Evolutionary conservation across 306 rosid genomes (phyloP), one percentile per base, ranked within the genome.

Genomic region (Inga leiocalycina): DNA sequence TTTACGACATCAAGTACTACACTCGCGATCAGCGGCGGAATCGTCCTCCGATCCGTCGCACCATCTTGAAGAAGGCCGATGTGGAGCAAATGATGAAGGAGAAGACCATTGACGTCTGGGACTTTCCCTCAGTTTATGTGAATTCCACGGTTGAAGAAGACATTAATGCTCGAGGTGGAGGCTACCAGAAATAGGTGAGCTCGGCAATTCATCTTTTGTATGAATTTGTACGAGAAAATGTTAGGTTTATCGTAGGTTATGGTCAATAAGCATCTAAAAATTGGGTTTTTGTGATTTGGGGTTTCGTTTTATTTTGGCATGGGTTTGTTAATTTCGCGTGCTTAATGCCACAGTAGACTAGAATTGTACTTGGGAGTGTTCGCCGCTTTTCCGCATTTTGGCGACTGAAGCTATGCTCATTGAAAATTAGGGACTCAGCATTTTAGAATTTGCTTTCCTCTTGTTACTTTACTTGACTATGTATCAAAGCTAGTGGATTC

Each of bases 1-100:
- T 94, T 1, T 97, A 75, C 87, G 98, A 97, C 74, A 94, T 97
- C 84, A 97, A 97, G 80, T 97, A 97, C 86, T 88, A 71, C 84
- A 17, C 84, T 12, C 91, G 99, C 37, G 99, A 96, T 74, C 99
- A 92, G 89, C 93, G 98, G 45, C 99, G 99, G 41, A 94, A 97
- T 88, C 99, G 97, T 16, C 98, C 97, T 56, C 98, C 98, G 15
- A 89, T 88, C 39, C 76, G 76, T 17, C 97, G 95, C 77, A 90
- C 93, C 2, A 22, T 94, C 51, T 87, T 88, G 81, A 91, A 79
- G 91, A 94, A 92, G 74, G 77, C 92, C 27, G 95, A 94, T 35
- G 82, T 91, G 32, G 93, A 84, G 88, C 83, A 87, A 81, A 44
- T 88, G 82, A 85, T 62, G 89, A 88, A 89, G 85, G 98, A 92